phyloP scores from a whole-genome alignment of 192 early-diverging fungal species.

The Entomortierella parvispora region DNA sequence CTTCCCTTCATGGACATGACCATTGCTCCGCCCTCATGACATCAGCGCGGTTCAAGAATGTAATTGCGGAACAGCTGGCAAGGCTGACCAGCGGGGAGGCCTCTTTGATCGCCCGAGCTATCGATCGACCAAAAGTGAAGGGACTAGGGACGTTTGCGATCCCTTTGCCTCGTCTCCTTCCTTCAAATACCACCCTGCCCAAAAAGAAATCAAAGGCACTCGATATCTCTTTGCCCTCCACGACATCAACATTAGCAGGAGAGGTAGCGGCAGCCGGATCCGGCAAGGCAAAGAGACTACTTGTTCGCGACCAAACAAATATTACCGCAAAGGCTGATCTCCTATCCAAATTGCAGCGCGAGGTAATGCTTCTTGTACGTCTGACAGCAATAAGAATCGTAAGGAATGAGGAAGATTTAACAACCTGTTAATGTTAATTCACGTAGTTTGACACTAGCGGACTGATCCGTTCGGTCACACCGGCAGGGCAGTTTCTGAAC shows the following conservation, averaged over 20 bases:
- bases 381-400: too few species aligned
- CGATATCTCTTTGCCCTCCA: neutral
- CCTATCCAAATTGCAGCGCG: slow-evolving; percentile 13
- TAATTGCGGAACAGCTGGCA: slow-evolving; percentile 48
- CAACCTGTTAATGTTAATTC: slow-evolving; percentile 7
- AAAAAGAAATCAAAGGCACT: slow-evolving; percentile 5
- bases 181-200: neutral
- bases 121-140: slow-evolving; percentile 49
- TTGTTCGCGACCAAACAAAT: neutral
- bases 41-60: slow-evolving; percentile 48
- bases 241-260: neutral
- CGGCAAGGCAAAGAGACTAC: too few species aligned
- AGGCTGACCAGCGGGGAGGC: slow-evolving; percentile 37
- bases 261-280: too few species aligned
- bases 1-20: too few species aligned
- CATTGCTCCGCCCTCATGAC: slow-evolving; percentile 12
- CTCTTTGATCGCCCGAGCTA: slow-evolving; percentile 15
- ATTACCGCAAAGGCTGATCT: neutral
- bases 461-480: slow-evolving; percentile 57
- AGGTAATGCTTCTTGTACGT: slow-evolving; percentile 8
- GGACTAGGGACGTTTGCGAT: slow-evolving; percentile 49
- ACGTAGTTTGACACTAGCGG: slow-evolving; percentile 57
- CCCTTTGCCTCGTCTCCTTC: slow-evolving; percentile 42
- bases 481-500: slow-evolving; percentile 73
- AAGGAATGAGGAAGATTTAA: neutral